These are phyloP conservation scores for Ogataea zsoltii DNA, from an alignment of 805 yeast genomes.

Conservation along the genomic window DNA sequence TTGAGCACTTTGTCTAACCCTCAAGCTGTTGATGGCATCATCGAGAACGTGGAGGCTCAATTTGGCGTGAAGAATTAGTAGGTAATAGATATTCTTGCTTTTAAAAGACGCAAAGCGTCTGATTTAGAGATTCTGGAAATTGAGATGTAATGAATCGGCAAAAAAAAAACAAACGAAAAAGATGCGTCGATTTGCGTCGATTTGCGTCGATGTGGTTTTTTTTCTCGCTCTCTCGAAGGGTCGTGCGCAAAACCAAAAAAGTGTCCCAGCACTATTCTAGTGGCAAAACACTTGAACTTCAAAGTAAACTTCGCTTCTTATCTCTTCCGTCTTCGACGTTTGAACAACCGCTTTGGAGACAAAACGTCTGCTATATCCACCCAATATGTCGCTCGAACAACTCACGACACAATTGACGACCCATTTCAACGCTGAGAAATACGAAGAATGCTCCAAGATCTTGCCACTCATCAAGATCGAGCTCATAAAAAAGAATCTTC, in stretches of 20 bases:
- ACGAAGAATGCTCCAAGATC: slow-evolving; percentile 56
- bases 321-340: too few species aligned
- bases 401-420: slow-evolving; percentile 68
- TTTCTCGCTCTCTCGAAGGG: too few species aligned
- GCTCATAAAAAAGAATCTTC: slow-evolving; percentile 71
- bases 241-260: too few species aligned
- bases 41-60: slow-evolving; percentile 59
- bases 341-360: too few species aligned
- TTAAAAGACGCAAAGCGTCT: too few species aligned
- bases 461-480: slow-evolving; percentile 76
- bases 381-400: slow-evolving; percentile 60
- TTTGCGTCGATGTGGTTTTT: too few species aligned
- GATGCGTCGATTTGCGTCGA: neutral
- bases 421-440: slow-evolving; percentile 63
- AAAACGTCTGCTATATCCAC: neutral
- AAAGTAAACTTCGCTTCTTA: too few species aligned
- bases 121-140: too few species aligned
- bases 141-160: too few species aligned
- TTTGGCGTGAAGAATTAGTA: slow-evolving; percentile 36
- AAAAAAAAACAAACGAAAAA: too few species aligned
- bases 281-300: neutral
- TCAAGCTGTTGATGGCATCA: slow-evolving; percentile 73
- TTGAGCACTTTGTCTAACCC: slow-evolving; percentile 88
- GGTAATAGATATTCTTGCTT: neutral
- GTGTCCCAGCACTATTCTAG: neutral